Evolutionary conservation across 768 basidiomycete genomes (phyloP).

Genomic region (Naganishia friedmannii): DNA sequence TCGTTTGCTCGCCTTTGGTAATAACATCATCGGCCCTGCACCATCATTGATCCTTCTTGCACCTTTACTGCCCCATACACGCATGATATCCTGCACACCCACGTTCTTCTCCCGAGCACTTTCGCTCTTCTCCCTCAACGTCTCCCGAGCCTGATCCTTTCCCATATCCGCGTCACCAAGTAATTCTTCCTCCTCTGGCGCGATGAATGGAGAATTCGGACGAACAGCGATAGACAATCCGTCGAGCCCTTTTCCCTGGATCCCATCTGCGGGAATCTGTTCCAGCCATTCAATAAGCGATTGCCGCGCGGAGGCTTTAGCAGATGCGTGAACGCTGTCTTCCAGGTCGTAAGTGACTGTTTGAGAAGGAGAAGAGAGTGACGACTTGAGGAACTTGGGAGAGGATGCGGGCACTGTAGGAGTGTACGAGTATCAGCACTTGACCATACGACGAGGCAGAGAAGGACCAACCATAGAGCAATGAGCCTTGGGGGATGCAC

Average conservation of each 20-base stretch:
- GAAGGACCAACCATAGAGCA: conserved; percentile 22
- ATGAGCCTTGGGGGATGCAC: conserved; percentile 22
- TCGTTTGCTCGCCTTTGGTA: conserved; percentile 27
- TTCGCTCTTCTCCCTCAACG: conserved; percentile 12
- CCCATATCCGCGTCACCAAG: not conserved
- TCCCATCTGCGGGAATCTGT: conserved; percentile 6
- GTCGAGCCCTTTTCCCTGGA: not conserved
- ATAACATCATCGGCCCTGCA: conserved; percentile 32
- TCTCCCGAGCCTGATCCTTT: not conserved
- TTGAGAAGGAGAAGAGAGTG: conserved; percentile 21
- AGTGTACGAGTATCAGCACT: not conserved
- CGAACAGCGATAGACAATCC: conserved; percentile 28
- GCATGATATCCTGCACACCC: conserved; percentile 17
- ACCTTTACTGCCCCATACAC: conserved; percentile 22
- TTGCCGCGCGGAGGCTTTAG: conserved; percentile 20
- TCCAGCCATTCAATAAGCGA: conserved; percentile 24
- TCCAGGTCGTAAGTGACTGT: conserved; percentile 32
- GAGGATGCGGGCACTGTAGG: conserved; percentile 30
- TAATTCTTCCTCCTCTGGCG: conserved; percentile 1
- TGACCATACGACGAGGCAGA: not conserved
- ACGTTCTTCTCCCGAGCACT: conserved; percentile 2
- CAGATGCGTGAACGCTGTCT: conserved; percentile 29
- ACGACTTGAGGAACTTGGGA: conserved; percentile 29
- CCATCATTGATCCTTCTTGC: conserved; percentile 14
- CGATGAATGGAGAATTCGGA: conserved; percentile 22